Conservation (phyloP, 2,329 filamentous ascomycete genomes). For the Laburnicola sp. region DNA sequence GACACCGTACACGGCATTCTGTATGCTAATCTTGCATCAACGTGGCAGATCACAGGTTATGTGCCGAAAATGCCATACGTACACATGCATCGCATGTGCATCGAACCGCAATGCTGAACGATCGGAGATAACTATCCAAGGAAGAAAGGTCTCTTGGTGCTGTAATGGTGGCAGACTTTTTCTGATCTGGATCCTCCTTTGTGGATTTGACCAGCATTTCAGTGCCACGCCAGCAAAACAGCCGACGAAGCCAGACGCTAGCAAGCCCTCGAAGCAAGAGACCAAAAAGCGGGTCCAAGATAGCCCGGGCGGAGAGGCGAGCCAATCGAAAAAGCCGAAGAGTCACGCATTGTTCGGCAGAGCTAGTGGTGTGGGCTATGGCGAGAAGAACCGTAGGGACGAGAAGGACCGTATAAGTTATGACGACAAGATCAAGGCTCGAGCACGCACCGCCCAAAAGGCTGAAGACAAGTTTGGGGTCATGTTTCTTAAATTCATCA, state of each 20-base stretch:
- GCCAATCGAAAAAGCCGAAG: conserved; percentile 7
- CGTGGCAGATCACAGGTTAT: conserved; percentile 6
- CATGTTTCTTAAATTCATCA: conserved; percentile 21
- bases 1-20: neutral
- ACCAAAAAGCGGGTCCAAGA: too few relatives aligned
- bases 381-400: neutral
- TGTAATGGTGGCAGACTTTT: conserved; percentile 39
- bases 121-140: conserved; percentile 7
- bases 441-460: conserved; percentile 16
- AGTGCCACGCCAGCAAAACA: conserved; percentile 13
- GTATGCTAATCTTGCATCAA: neutral
- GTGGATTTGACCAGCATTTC: conserved; percentile 40
- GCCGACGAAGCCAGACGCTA: conserved; percentile 5
- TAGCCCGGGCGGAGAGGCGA: too few relatives aligned
- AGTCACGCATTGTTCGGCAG: neutral
- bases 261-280: neutral
- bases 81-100: conserved; percentile 24
- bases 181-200: conserved; percentile 45
- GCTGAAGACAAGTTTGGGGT: conserved; percentile 17
- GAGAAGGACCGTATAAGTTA: neutral
- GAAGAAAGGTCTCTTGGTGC: conserved; percentile 36
- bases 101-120: conserved; percentile 4
- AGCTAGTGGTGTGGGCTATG: neutral
- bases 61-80: conserved; percentile 22
- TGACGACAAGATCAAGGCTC: neutral